Base-by-base conservation (phyloP, 495 filamentous ascomycete genomes). In the Usnea hakonensis region DNA sequence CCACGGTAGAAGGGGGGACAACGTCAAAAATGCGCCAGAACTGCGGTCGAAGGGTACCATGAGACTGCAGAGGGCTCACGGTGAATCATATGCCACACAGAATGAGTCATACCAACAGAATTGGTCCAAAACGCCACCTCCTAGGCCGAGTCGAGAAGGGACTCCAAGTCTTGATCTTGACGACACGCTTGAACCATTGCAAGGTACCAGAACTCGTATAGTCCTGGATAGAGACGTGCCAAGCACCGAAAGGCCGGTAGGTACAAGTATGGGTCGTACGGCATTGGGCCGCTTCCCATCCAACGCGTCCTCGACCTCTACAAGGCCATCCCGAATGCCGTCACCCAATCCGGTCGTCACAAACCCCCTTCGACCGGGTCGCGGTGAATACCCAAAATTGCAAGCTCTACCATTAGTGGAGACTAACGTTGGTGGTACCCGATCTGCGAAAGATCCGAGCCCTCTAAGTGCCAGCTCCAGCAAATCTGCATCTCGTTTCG, bases 131-230 rank as follows among this genome's bases (percentile, higher is more conserved):
- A 74, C 28, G 59, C 58, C 80, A 50, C 86, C 87, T 19, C 70
- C 75, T 53, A 75, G 91, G 61, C 91, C 91, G 7, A 97, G 90
- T 69, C 79, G 92, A 79, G 86, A 94, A 65, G 90, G 90, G 13
- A 89, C 87, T 2, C 80, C 86, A 52, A 83, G 85, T 57, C 77
- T 95, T 50, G 75, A 82, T 35, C 78, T 82, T 46, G 72, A 80
- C 23, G 73, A 93, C 89, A 73, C 92, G 93, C 74, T 95, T 21
- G 72, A 81, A 14, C 73, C 73, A 40, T 61, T 77, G 37, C 68
- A 68, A 32, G 71, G 74, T 30, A 75, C 81, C 65, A 79, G 71
- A 54, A 67, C 75, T 36, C 75, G 78, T 26, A 71, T 73, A 23
- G 79, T 76, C n/a, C 60, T 64, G 30, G 79, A 79, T 41, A 77